phyloP scores from a whole-genome alignment of 495 filamentous ascomycete genomes.

The Cetradonia linearis region DNA sequence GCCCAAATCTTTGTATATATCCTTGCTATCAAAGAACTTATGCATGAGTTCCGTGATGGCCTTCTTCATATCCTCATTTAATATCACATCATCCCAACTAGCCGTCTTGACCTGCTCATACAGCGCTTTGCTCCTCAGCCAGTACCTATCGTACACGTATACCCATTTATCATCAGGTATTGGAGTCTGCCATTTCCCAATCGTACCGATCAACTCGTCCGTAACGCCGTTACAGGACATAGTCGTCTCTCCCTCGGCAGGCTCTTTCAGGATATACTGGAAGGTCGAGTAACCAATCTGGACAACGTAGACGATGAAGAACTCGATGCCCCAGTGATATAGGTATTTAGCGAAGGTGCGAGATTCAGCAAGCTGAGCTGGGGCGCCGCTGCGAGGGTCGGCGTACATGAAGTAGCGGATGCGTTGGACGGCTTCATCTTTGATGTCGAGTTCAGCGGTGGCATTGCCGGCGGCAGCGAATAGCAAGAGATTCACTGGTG shows the following conservation, averaged over 20 bases:
- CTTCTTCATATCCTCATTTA: slow-evolving; percentile 37
- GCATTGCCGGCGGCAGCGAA: slow-evolving; percentile 37
- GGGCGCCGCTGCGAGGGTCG: slow-evolving; percentile 22
- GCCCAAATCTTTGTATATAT: slow-evolving; percentile 34
- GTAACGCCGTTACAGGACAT: slow-evolving; percentile 28
- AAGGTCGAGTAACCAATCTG: slow-evolving; percentile 16
- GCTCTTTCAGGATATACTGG: slow-evolving; percentile 38
- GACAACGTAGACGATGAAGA: slow-evolving; percentile 37
- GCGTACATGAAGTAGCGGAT: slow-evolving; percentile 30
- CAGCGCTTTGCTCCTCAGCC: slow-evolving; percentile 12
- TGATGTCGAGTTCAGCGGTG: slow-evolving; percentile 32
- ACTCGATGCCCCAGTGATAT: slow-evolving; percentile 32
- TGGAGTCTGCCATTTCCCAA: slow-evolving; percentile 31
- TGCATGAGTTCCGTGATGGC: slow-evolving; percentile 30
- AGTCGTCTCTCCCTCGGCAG: slow-evolving; percentile 28
- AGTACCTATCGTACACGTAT: slow-evolving; percentile 34
- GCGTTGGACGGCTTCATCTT: slow-evolving; percentile 31
- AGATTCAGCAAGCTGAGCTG: slow-evolving; percentile 28
- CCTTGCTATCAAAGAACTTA: slow-evolving; percentile 38
- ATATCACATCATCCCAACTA: slow-evolving; percentile 37
- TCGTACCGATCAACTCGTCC: slow-evolving; percentile 30
- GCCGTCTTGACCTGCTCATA: slow-evolving; percentile 32
- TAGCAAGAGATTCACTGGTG: slow-evolving; percentile 24
- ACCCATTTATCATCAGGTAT: slow-evolving; percentile 28
- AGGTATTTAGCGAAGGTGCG: slow-evolving; percentile 34